These are phyloP conservation scores for Canavalia gladiata DNA, from an alignment of 306 rosid species.

Conservation along the genomic window DNA sequence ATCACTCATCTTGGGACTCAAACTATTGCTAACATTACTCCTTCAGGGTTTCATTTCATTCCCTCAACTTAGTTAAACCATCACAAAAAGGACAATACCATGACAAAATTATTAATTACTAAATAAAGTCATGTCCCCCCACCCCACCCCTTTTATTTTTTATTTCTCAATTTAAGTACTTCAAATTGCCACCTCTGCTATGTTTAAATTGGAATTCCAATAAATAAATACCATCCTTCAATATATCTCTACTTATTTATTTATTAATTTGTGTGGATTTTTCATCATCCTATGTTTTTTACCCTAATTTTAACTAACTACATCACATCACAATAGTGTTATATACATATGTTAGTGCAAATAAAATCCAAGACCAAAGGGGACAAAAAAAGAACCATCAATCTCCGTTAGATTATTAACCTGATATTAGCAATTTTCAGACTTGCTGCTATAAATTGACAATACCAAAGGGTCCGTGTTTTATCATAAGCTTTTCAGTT, in stretches of 20 bases:
- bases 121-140: constrained; percentile 38
- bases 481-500: too few species aligned
- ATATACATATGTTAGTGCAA: too few species aligned
- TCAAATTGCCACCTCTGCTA: constrained; percentile 8
- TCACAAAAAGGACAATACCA: background rate
- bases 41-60: constrained; percentile 48
- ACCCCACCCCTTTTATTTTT: background rate
- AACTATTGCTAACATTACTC: constrained; percentile 42
- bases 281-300: too few species aligned
- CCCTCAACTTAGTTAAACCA: constrained; percentile 28
- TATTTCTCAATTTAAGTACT: background rate
- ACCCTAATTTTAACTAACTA: too few species aligned
- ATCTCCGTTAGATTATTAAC: too few species aligned
- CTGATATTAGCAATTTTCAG: too few species aligned
- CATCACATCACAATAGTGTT: too few species aligned
- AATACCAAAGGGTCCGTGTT: too few species aligned
- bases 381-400: too few species aligned
- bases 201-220: constrained; percentile 4
- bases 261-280: too few species aligned
- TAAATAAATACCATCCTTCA: background rate
- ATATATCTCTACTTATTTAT: background rate
- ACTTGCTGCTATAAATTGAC: too few species aligned
- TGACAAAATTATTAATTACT: constrained; percentile 2
- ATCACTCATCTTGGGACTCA: constrained; percentile 27
- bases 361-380: too few species aligned